phyloP scores from a whole-genome alignment of 352 stramenopile genomes.

The Pythium dissotocum region DNA sequence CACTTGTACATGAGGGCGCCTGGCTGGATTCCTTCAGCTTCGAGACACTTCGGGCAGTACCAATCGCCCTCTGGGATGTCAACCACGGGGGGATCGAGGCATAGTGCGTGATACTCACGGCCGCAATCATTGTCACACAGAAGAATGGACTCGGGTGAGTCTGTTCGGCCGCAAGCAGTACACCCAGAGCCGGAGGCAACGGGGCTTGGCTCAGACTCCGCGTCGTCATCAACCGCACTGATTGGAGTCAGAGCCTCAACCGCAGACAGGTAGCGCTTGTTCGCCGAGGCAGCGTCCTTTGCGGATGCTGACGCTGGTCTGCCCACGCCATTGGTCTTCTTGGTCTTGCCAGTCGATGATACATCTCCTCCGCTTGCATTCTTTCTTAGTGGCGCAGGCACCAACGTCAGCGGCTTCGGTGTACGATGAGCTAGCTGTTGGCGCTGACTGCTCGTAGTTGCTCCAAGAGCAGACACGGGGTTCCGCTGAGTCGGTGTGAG shows the following conservation, averaged over 20 bases:
- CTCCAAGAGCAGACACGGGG: not conserved
- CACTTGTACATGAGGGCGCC: slow-evolving; percentile 35
- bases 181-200: slow-evolving; percentile 20
- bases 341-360: not conserved
- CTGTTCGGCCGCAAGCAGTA: slow-evolving; percentile 37
- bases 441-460: not conserved
- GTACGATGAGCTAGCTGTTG: not conserved
- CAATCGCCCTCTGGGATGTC: slow-evolving; percentile 50
- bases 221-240: not conserved
- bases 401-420: not conserved
- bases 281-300: not conserved
- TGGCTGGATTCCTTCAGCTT: slow-evolving; percentile 28
- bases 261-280: not conserved
- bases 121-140: slow-evolving; percentile 60
- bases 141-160: slow-evolving; percentile 41
- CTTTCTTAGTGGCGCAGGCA: not conserved
- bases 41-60: slow-evolving; percentile 45
- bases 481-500: not conserved
- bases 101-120: slow-evolving; percentile 55
- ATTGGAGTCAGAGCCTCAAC: not conserved
- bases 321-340: not conserved
- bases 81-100: slow-evolving; percentile 41
- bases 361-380: not conserved
- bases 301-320: not conserved
- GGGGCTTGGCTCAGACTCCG: not conserved